phyloP scores from a whole-genome alignment of 495 filamentous ascomycete species.

The Daldinia concentrica region DNA sequence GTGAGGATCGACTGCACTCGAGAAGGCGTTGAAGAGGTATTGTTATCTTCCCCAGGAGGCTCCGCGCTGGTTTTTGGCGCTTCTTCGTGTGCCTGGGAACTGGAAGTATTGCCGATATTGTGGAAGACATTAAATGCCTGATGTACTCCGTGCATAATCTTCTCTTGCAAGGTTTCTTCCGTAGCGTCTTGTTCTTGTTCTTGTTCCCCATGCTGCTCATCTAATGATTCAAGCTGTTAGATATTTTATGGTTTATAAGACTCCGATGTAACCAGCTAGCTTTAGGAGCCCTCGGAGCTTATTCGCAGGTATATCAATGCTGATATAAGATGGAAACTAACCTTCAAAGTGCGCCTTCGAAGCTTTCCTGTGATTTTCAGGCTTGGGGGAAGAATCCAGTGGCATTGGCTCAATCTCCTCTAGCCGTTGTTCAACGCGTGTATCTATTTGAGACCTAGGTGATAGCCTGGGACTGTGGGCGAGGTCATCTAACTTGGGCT shows the following conservation, averaged over 20 bases:
- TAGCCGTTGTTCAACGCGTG: background rate
- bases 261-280: constrained; percentile 4
- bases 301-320: background rate
- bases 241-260: background rate
- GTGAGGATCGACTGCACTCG: constrained; percentile 3
- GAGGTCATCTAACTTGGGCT: constrained; percentile 43
- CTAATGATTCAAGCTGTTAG: constrained; percentile 19
- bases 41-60: constrained; percentile 5
- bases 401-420: constrained; percentile 5
- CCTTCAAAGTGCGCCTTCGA: constrained; percentile 8
- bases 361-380: constrained; percentile 5
- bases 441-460: constrained; percentile 21
- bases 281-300: background rate
- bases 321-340: constrained; percentile 7
- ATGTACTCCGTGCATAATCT: constrained; percentile 21
- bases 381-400: background rate
- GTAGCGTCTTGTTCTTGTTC: background rate
- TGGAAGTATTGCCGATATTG: constrained; percentile 10
- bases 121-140: constrained; percentile 23
- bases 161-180: constrained; percentile 17
- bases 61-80: background rate
- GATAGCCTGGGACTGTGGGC: constrained; percentile 26
- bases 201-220: background rate
- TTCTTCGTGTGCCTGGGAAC: background rate
- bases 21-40: background rate